A percentile compares a stretch with the other conserved stretches of the same genome.
Conservation (phyloP, 129 eudicot species). For the Kitagawia praeruptora region DNA sequence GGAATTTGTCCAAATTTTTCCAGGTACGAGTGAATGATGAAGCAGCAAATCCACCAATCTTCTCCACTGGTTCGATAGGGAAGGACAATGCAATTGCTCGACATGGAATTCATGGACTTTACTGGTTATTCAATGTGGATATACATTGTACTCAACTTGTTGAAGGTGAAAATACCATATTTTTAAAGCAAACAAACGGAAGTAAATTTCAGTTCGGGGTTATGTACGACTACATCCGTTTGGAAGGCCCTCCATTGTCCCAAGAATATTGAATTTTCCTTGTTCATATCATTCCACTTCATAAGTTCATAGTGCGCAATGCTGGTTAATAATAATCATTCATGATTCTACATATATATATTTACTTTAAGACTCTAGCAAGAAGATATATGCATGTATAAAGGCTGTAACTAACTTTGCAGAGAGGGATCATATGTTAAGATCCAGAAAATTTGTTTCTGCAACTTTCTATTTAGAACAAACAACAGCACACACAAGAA, state of each 20-base stretch:
- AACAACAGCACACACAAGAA: too few species aligned
- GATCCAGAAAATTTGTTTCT: too few species aligned
- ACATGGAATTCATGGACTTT: slow-evolving; percentile 74
- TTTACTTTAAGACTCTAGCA: too few species aligned
- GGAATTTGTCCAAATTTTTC: background rate
- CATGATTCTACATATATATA: background rate
- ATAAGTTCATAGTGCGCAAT: background rate
- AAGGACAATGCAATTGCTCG: slow-evolving; percentile 66
- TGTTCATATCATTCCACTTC: background rate
- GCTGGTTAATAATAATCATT: background rate
- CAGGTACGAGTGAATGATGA: slow-evolving; percentile 47
- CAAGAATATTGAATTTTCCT: background rate
- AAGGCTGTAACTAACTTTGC: too few species aligned
- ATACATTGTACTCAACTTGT: slow-evolving; percentile 16
- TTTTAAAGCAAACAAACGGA: slow-evolving; percentile 43
- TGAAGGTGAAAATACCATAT: slow-evolving; percentile 35
- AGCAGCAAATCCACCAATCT: slow-evolving; percentile 20
- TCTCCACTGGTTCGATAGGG: slow-evolving; percentile 52
- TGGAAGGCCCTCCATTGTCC: slow-evolving; percentile 35
- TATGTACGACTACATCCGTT: slow-evolving; percentile 69
- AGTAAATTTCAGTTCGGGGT: slow-evolving; percentile 38
- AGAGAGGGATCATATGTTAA: too few species aligned
- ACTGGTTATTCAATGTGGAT: slow-evolving; percentile 56
- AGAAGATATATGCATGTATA: too few species aligned
- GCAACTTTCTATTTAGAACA: too few species aligned